phyloP scores from a whole-genome alignment of 208 protist species.

The Trypanosoma platydactyli region DNA sequence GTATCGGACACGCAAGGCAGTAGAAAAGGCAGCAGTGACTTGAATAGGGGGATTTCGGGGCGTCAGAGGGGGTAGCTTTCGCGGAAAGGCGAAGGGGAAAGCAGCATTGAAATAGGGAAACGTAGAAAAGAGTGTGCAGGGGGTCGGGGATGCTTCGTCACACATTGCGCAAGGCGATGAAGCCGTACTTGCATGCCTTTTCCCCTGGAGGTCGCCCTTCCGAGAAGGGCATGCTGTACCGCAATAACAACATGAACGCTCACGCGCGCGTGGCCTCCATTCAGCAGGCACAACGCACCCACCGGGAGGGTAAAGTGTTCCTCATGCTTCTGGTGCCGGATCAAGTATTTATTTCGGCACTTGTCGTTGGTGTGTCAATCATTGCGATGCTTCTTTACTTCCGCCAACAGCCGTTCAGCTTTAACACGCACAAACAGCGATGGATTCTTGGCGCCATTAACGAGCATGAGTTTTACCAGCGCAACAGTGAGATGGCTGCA shows the following conservation, averaged over 20 bases:
- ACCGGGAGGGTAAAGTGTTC: conserved; percentile 50
- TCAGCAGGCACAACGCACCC: conserved; percentile 59
- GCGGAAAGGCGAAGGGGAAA: no score
- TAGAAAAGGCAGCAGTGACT: no score
- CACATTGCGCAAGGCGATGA: conserved; percentile 43
- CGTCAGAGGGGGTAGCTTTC: no score
- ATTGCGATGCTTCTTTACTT: conserved; percentile 33
- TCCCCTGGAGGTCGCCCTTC: conserved; percentile 72
- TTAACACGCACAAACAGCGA: conserved; percentile 53
- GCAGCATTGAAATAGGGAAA: no score
- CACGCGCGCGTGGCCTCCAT: conserved; percentile 73
- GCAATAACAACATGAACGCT: conserved; percentile 86
- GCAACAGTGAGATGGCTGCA: conserved; percentile 71
- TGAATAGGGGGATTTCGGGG: no score
- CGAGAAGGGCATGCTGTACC: conserved; percentile 88
- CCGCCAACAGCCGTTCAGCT: conserved; percentile 47
- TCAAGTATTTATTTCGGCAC: conserved; percentile 49
- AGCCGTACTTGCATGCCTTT: conserved; percentile 84
- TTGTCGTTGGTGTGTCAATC: conserved; percentile 18
- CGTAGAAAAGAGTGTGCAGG: conserved; percentile 4
- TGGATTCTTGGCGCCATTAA: conserved; percentile 61
- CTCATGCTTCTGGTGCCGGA: conserved; percentile 69
- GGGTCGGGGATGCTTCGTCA: conserved; percentile 53
- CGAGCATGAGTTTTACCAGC: conserved; percentile 75
- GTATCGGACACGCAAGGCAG: no score